Conservation (phyloP, 2,329 filamentous ascomycete species). For the Fusarium papillatum region DNA sequence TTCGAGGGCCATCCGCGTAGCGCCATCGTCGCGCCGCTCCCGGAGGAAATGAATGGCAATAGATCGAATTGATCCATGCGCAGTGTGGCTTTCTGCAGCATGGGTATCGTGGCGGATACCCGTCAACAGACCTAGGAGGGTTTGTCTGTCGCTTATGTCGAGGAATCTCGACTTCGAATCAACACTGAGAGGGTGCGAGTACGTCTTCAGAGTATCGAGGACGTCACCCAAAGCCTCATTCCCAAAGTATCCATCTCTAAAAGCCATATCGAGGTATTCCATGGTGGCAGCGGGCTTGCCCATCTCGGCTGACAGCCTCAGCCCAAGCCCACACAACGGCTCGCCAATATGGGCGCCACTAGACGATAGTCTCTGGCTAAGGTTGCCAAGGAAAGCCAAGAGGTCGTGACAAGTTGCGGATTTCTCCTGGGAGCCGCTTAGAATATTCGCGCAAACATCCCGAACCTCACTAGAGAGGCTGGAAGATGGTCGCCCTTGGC, state of each 20-base stretch:
- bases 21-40: neutral
- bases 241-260: slow-evolving; percentile 29
- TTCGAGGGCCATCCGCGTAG: slow-evolving; percentile 9
- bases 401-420: slow-evolving; percentile 27
- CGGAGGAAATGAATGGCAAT: slow-evolving; percentile 31
- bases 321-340: slow-evolving; percentile 46
- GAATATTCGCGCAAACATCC: slow-evolving; percentile 37
- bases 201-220: slow-evolving; percentile 31
- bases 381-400: slow-evolving; percentile 57
- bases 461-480: slow-evolving; percentile 41
- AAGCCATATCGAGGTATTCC: slow-evolving; percentile 43
- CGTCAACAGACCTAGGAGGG: slow-evolving; percentile 46
- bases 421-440: slow-evolving; percentile 16
- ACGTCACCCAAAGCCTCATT: slow-evolving; percentile 37
- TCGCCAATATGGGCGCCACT: slow-evolving; percentile 40
- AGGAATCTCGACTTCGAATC: neutral
- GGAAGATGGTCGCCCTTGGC: neutral
- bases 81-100: slow-evolving; percentile 24
- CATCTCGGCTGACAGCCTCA: slow-evolving; percentile 48
- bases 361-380: slow-evolving; percentile 50
- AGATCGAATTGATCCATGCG: slow-evolving; percentile 42
- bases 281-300: slow-evolving; percentile 38
- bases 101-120: slow-evolving; percentile 41
- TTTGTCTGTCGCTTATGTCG: slow-evolving; percentile 34
- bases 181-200: slow-evolving; percentile 26